Conservation (phyloP, 768 basidiomycete species). For the Amanita polypyramis region DNA sequence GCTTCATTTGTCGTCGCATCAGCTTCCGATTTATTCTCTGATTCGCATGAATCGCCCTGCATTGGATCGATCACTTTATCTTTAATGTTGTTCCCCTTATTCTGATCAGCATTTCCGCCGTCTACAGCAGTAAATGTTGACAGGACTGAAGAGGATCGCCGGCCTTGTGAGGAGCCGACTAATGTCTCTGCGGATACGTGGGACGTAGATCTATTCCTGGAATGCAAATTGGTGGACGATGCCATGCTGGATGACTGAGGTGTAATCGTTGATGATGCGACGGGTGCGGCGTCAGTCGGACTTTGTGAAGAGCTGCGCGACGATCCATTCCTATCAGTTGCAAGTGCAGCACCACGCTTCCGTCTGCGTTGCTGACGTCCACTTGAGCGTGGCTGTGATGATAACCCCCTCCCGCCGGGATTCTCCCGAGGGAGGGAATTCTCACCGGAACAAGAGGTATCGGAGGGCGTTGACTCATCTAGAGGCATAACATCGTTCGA, state of each 20-base stretch:
- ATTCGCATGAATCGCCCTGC: not conserved
- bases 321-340: not conserved
- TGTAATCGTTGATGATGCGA: conserved; percentile 1
- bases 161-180: conserved; percentile 15
- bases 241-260: not conserved
- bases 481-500: conserved; percentile 1
- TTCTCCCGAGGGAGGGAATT: conserved; percentile 1
- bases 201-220: conserved; percentile 28
- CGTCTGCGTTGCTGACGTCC: conserved; percentile 7
- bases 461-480: conserved; percentile 2
- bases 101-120: conserved; percentile 15
- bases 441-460: not conserved
- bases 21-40: conserved; percentile 8
- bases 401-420: conserved; percentile 7
- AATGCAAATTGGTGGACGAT: conserved; percentile 14
- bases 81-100: conserved; percentile 8
- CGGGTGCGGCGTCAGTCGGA: conserved; percentile 2
- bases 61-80: not conserved
- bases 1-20: conserved; percentile 8
- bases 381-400: conserved; percentile 4
- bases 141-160: conserved; percentile 28
- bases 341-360: not conserved
- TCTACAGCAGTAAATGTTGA: conserved; percentile 29
- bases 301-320: conserved; percentile 10
- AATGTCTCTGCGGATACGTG: conserved; percentile 27